phyloP scores from a whole-genome alignment of 2,329 filamentous ascomycete species.

The Arthrobotrys musiformis region DNA sequence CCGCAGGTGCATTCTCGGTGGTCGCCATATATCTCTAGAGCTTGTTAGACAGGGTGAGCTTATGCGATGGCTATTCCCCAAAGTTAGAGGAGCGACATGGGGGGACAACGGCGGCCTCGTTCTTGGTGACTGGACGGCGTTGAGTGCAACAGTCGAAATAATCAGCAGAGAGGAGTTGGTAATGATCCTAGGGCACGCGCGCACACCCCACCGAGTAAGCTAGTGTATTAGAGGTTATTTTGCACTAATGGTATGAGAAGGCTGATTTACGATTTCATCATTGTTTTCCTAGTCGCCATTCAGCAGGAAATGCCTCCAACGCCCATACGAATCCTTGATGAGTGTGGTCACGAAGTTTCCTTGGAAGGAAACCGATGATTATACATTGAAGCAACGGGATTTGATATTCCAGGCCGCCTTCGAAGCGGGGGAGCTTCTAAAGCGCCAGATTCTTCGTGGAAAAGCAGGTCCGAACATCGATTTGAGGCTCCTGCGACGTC shows the following conservation, averaged over 20 bases:
- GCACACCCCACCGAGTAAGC: slow-evolving; percentile 72
- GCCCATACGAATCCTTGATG: slow-evolving; percentile 74
- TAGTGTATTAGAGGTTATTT: no score
- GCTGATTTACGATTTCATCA: no score
- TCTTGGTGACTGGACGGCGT: slow-evolving; percentile 60
- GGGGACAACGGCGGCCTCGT: slow-evolving; percentile 61
- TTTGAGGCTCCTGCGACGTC: slow-evolving; percentile 68
- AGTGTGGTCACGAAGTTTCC: slow-evolving; percentile 73
- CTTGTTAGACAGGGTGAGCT: slow-evolving; percentile 69
- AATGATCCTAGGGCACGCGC: slow-evolving; percentile 73
- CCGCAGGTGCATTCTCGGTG: slow-evolving; percentile 66
- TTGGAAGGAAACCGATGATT: slow-evolving; percentile 70
- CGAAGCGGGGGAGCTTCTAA: slow-evolving; percentile 67
- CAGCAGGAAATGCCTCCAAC: slow-evolving; percentile 71
- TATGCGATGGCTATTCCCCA: slow-evolving; percentile 73
- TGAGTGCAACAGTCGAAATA: slow-evolving; percentile 65
- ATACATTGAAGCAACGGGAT: slow-evolving; percentile 71
- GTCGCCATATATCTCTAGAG: slow-evolving; percentile 70
- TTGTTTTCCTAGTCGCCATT: slow-evolving; percentile 68
- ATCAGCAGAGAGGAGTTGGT: slow-evolving; percentile 72
- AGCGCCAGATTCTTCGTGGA: slow-evolving; percentile 63
- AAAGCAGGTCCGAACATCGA: slow-evolving; percentile 66
- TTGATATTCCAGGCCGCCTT: slow-evolving; percentile 67
- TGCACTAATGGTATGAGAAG: no score
- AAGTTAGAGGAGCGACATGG: slow-evolving; percentile 70